A percentile compares a stretch with the other conserved stretches of the same genome.
phyloP scores from a whole-genome alignment of 1,284 basidiomycete species.

The Pseudozyma sp. region DNA sequence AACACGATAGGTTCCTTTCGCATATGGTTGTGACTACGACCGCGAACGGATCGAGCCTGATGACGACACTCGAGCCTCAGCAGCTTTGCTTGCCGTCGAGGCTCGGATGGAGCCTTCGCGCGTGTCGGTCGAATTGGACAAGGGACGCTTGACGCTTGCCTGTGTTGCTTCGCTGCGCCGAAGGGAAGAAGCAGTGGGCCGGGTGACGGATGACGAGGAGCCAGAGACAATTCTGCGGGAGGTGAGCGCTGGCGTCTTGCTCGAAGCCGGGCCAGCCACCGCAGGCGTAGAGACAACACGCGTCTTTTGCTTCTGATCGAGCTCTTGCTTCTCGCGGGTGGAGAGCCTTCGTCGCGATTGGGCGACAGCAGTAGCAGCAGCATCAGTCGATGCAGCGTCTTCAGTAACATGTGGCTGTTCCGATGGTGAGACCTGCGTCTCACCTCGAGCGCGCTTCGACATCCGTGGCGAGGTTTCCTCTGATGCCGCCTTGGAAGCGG shows the following conservation, averaged over 20 bases:
- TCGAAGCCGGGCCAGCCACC: not conserved
- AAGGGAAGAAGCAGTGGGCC: conserved; percentile 28
- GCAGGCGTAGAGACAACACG: conserved; percentile 3
- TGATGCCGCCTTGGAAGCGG: not conserved
- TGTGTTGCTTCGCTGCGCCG: conserved; percentile 24
- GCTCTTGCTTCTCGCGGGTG: conserved; percentile 36
- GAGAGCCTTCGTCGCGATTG: conserved; percentile 36
- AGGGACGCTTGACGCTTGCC: conserved; percentile 23
- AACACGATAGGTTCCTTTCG: not conserved
- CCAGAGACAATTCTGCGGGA: conserved; percentile 28
- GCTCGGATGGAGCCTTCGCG: conserved; percentile 4
- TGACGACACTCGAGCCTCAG: not conserved
- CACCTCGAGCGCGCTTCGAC: conserved; percentile 13
- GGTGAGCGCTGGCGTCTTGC: conserved; percentile 24
- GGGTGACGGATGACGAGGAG: conserved; percentile 29
- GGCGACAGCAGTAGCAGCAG: conserved; percentile 5
- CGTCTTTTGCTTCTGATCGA: conserved; percentile 20
- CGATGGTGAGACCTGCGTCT: not conserved
- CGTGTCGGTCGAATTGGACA: conserved; percentile 34
- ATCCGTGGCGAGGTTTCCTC: conserved; percentile 11
- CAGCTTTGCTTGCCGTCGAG: conserved; percentile 5
- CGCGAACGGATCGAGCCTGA: conserved; percentile 19
- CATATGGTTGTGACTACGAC: not conserved
- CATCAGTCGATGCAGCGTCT: not conserved
- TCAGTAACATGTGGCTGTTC: not conserved